These are phyloP conservation scores for Monosporozyma siamensis DNA, from an alignment of 805 yeast genomes.

Conservation along the genomic window DNA sequence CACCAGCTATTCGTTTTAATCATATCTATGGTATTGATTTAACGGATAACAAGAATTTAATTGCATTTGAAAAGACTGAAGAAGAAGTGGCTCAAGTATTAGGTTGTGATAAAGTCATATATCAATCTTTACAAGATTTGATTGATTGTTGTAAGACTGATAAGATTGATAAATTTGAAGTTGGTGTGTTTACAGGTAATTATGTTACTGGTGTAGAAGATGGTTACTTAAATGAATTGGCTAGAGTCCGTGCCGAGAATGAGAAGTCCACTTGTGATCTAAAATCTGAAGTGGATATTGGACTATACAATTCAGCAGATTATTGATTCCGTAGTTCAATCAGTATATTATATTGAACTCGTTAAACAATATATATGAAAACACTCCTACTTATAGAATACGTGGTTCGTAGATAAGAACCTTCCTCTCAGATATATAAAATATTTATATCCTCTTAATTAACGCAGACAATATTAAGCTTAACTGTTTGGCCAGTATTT, in stretches of 20 bases:
- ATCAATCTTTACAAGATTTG: conserved; percentile 78
- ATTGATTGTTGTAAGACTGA: conserved; percentile 62
- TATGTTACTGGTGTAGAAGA: conserved; percentile 93
- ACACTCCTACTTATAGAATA: background rate
- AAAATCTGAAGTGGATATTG: conserved; percentile 71
- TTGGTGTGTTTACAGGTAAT: conserved; percentile 92
- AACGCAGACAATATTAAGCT: too few species aligned
- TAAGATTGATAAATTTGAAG: conserved; percentile 56
- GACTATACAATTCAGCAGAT: conserved; percentile 51
- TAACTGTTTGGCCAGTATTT: too few species aligned
- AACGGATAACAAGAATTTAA: conserved; percentile 89
- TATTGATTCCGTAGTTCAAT: conserved; percentile 22
- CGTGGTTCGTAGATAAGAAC: too few species aligned
- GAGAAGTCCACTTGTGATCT: conserved; percentile 48
- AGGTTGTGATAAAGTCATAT: conserved; percentile 87
- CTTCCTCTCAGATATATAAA: too few species aligned
- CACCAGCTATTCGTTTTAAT: conserved; percentile 94
- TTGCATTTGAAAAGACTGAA: conserved; percentile 72
- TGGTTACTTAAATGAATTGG: conserved; percentile 71
- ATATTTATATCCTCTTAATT: too few species aligned
- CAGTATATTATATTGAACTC: too few species aligned
- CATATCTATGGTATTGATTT: conserved; percentile 96
- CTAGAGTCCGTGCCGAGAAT: conserved; percentile 69
- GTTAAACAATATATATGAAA: background rate
- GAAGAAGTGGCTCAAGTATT: conserved; percentile 66